Conservation (phyloP, 2,329 filamentous ascomycete genomes). For the Dactylonectria estremocensis region DNA sequence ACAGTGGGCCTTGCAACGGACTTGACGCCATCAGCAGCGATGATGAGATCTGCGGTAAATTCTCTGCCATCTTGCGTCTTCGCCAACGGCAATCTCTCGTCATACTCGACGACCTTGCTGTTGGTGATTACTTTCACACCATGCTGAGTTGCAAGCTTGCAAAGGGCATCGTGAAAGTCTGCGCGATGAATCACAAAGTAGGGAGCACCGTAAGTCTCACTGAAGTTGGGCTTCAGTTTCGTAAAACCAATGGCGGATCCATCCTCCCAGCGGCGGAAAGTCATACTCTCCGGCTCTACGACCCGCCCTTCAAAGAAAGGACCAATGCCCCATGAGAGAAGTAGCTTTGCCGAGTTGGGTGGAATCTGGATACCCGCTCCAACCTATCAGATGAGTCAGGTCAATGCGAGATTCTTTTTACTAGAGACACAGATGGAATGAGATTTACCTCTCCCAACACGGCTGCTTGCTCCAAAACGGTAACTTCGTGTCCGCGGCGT, state of each 20-base stretch:
- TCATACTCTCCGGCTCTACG: conserved; percentile 44
- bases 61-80: conserved; percentile 42
- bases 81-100: conserved; percentile 40
- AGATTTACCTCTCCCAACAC: conserved; percentile 56
- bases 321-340: conserved; percentile 51
- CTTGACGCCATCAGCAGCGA: conserved; percentile 55
- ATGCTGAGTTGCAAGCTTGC: conserved; percentile 43
- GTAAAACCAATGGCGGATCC: conserved; percentile 51
- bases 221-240: conserved; percentile 47
- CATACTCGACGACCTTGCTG: conserved; percentile 46
- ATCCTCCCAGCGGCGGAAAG: conserved; percentile 50
- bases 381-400: conserved; percentile 31
- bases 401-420: not conserved
- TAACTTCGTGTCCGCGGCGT: conserved; percentile 55
- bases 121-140: conserved; percentile 47
- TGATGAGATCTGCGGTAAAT: conserved; percentile 50
- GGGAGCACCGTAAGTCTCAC: conserved; percentile 46
- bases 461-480: conserved; percentile 57
- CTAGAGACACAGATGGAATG: not conserved
- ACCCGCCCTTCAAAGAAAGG: conserved; percentile 33
- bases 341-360: conserved; percentile 51
- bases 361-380: conserved; percentile 54
- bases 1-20: conserved; percentile 23
- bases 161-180: conserved; percentile 53
- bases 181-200: conserved; percentile 57